Percentiles rank a stretch among this genome's conserved stretches.
Evolutionary conservation across 2,329 filamentous ascomycete genomes (phyloP).

Genomic region (Fusarium nisikadoi): DNA sequence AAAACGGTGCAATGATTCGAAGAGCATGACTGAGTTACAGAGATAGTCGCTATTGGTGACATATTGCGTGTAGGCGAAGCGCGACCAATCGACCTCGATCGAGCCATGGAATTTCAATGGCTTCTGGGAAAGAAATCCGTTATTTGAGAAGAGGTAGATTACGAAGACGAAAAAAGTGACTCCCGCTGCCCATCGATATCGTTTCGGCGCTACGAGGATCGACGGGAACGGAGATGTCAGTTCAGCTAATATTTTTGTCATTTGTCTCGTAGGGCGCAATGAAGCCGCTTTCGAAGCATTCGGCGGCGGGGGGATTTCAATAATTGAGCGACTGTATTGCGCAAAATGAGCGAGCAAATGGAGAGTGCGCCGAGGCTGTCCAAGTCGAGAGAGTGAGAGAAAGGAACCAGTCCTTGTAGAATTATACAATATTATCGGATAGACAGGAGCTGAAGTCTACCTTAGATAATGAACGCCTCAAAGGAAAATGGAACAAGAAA

Average conservation of each 20-base stretch:
- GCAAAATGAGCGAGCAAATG: background rate
- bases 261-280: background rate
- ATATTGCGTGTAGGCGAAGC: slow-evolving; percentile 61
- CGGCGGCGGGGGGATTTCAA: background rate
- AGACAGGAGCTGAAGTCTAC: background rate
- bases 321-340: background rate
- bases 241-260: background rate
- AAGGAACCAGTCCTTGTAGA: background rate
- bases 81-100: slow-evolving; percentile 20
- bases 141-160: background rate
- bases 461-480: background rate
- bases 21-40: slow-evolving; percentile 63
- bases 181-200: background rate
- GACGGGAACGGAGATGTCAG: background rate
- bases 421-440: background rate
- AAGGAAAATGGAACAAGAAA: background rate
- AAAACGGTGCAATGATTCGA: slow-evolving; percentile 55
- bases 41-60: slow-evolving; percentile 59
- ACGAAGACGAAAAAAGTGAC: background rate
- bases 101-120: background rate
- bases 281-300: background rate
- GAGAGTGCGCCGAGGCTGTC: background rate
- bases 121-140: accelerated
- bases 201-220: accelerated
- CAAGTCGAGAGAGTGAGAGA: background rate